Percentiles rank a stretch among this genome's conserved stretches.
Evolutionary conservation across 306 rosid genomes (phyloP).

Genomic region (Mimosa pudica): DNA sequence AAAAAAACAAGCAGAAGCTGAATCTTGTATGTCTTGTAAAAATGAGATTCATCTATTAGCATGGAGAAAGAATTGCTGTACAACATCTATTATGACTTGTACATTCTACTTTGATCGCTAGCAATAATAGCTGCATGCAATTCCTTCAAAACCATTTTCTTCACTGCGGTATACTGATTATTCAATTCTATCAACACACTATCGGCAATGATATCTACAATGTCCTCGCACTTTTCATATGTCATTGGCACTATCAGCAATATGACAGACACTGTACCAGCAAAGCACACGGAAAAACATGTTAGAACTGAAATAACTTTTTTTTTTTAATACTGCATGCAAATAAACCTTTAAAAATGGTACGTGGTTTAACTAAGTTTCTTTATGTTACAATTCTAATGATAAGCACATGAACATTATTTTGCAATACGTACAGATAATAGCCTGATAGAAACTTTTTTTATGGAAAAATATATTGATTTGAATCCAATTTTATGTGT

Average conservation of each 20-base stretch:
- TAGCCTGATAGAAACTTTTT: not conserved
- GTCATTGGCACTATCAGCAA: conserved; percentile 48
- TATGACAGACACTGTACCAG: conserved; percentile 42
- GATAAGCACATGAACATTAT: not conserved
- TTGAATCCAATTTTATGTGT: not conserved
- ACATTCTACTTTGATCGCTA: not conserved
- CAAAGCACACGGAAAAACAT: conserved; percentile 29
- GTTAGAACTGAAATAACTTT: conserved; percentile 20
- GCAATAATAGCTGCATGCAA: not conserved
- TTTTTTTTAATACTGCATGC: not conserved
- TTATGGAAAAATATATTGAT: not conserved
- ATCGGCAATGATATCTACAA: conserved; percentile 50
- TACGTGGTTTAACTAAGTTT: not conserved
- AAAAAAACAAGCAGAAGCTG: conserved; percentile 5
- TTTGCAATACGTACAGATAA: not conserved
- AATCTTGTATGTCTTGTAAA: not conserved
- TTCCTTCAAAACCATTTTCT: conserved; percentile 22
- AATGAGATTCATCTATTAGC: not conserved
- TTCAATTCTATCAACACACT: conserved; percentile 27
- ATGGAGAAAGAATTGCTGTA: not conserved
- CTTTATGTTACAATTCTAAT: not conserved
- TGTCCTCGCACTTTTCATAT: conserved; percentile 56
- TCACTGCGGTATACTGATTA: conserved; percentile 28
- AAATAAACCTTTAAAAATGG: not conserved
- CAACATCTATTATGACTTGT: not conserved